Base-by-base conservation (phyloP, 208 protist genomes). In the Leishmania arabica region DNA sequence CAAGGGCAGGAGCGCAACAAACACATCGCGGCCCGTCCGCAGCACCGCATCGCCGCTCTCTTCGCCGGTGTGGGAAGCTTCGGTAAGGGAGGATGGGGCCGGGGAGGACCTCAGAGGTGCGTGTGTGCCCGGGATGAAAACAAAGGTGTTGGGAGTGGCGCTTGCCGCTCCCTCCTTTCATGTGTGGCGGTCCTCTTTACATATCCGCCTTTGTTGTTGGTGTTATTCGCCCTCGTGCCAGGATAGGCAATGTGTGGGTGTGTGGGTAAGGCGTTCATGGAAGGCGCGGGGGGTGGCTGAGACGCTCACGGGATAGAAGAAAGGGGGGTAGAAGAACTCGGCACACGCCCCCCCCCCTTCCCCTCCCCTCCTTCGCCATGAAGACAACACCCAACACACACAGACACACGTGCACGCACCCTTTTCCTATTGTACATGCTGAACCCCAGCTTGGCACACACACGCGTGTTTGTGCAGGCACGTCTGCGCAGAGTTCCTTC, bases 341-440 rank as follows among this genome's bases (percentile, higher is more conserved):
- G 21, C 49, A 47, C 49, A 56, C 34, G 34, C n/a, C 54, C 47
- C 34, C 19, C 4, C 27, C 3, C 49, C n/a, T 2, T 7, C 56
- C 75, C 56, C 34, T 8, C 24, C 56, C 56, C 53, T 68, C 40
- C 75, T 17, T 60, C 51, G 42, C 37, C 24, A 75, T 45, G n/a
- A 75, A 34, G n/a, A 42, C 47, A 58, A 77, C 53, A 77, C 74
- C 7, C 40, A 8, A 76, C 72, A 47, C 74, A 66, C 74, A 37
- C 74, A 51, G 21, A 66, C 56, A 68, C 70, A 4, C 8, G 15
- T 34, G 54, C 70, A 47, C 70, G 31, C 47, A 31, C 31, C 27
- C 45, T 37, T 21, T 49, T 72, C 42, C 68, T 72, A 51, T 49
- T 49, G 21, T 72, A 72, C 68, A 72, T 72, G 68, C 24, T 11